These are phyloP conservation scores for Exophiala sideris DNA, from an alignment of 2,329 filamentous ascomycete species.

Conservation along the genomic window DNA sequence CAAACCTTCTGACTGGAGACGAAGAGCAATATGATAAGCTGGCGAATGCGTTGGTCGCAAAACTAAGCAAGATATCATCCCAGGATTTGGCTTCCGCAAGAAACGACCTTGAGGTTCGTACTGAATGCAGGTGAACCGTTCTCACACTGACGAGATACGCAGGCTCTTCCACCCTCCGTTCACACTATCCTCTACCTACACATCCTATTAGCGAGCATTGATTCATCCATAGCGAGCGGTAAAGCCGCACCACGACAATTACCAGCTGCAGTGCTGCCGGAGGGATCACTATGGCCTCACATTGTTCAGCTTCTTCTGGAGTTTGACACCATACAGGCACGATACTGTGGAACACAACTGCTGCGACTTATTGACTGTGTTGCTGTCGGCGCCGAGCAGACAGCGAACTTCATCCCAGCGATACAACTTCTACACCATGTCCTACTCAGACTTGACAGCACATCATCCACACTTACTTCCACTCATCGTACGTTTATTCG, in stretches of 20 bases:
- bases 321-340: slow-evolving; percentile 48
- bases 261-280: slow-evolving; percentile 42
- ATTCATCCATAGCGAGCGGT: slow-evolving; percentile 34
- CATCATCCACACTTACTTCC: slow-evolving; percentile 42
- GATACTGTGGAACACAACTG: slow-evolving; percentile 43
- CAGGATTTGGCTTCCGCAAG: slow-evolving; percentile 12
- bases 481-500: slow-evolving; percentile 41
- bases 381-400: slow-evolving; percentile 33
- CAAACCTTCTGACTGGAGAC: slow-evolving; percentile 14
- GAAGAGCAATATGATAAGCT: slow-evolving; percentile 42
- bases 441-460: slow-evolving; percentile 44
- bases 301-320: slow-evolving; percentile 51
- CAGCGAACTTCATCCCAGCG: slow-evolving; percentile 37
- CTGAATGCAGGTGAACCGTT: slow-evolving; percentile 22
- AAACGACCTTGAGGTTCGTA: slow-evolving; percentile 34
- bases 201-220: slow-evolving; percentile 51
- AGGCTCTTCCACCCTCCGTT: slow-evolving; percentile 53
- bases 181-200: slow-evolving; percentile 60
- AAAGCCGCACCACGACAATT: slow-evolving; percentile 31
- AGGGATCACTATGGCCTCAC: slow-evolving; percentile 49
- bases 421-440: slow-evolving; percentile 41
- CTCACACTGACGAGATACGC: slow-evolving; percentile 2
- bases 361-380: slow-evolving; percentile 36
- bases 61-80: slow-evolving; percentile 22
- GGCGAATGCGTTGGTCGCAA: slow-evolving; percentile 24